Evolutionary conservation across 2,329 filamentous ascomycete species (phyloP), one percentile per base, ranked within the genome.

Genomic region (Helotiales sp.): DNA sequence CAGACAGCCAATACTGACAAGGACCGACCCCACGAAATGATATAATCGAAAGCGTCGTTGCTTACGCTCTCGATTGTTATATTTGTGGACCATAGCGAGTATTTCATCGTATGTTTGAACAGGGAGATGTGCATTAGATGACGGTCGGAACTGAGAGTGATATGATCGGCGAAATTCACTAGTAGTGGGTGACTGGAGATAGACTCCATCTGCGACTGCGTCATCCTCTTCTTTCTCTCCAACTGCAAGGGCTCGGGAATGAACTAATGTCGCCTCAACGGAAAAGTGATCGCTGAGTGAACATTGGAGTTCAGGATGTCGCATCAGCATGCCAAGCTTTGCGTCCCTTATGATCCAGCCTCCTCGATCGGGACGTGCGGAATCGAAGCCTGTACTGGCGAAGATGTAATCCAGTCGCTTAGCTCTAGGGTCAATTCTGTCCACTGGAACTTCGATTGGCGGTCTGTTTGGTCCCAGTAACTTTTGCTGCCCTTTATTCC

Each of bases 321-420:
- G 86, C 70, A 88, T 83, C 19, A 85, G 87, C 85, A 97, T 91
- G 59, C 88, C 87, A 1, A 99, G 89, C 50, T 84, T 81, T 2
- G 84, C 87, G 7, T 82, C 79, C 58, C 85, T 80, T 58, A 97
- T 85, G 12, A 83, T 77, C 92, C 93, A 97, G 56, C 66, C 68
- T 62, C 72, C 75, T 12, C 57, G 22, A 6, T 61, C 60, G 7
- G 65, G 65, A 29, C 62, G 52, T 3, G 60, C 46, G 13, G 65
- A 54, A 58, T 75, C 71, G 31, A 70, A 70, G 12, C 79, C 82
- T 12, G 82, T 81, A 1, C 83, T 84, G 65, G 91, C 87, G 74
- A 99, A 98, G 69, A 99, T 89, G 74, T 99, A 99, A 75, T 99
- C 95, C 48, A 98, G 81, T 22, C 95, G 81, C 72, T 96, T 93